Evolutionary conservation across 805 yeast genomes (phyloP).

Genomic region (Clavispora vitiphila): DNA sequence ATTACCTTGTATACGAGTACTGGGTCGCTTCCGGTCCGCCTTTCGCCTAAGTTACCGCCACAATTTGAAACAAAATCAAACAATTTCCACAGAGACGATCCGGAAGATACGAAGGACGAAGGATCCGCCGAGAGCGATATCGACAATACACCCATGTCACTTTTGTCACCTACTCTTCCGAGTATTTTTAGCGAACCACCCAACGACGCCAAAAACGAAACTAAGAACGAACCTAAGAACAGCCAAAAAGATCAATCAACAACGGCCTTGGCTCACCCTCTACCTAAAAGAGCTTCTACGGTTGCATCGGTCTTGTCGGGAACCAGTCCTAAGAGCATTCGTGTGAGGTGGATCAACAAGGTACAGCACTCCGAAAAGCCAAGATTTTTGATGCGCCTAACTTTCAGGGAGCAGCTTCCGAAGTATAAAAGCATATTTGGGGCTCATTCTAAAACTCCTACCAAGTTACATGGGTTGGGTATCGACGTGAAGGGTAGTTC

Average conservation of each 20-base stretch:
- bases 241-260: not conserved
- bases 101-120: conserved; percentile 7
- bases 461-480: conserved; percentile 12
- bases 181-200: conserved; percentile 14
- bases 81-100: not conserved
- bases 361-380: conserved; percentile 20
- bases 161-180: conserved; percentile 32
- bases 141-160: conserved; percentile 26
- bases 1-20: conserved; percentile 26
- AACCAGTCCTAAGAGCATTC: not conserved
- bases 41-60: conserved; percentile 37
- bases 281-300: conserved; percentile 14
- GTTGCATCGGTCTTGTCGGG: conserved; percentile 6
- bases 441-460: conserved; percentile 11
- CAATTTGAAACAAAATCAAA: conserved; percentile 8
- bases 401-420: conserved; percentile 15
- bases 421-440: conserved; percentile 10
- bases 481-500: conserved; percentile 3
- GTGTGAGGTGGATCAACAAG: conserved; percentile 29
- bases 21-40: conserved; percentile 32
- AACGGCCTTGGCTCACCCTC: conserved; percentile 9
- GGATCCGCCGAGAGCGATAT: conserved; percentile 13
- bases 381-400: conserved; percentile 22
- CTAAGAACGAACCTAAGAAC: not conserved
- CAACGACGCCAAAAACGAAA: conserved; percentile 3